Conservation (phyloP, 2,329 filamentous ascomycete species). For the Cadophora malorum region DNA sequence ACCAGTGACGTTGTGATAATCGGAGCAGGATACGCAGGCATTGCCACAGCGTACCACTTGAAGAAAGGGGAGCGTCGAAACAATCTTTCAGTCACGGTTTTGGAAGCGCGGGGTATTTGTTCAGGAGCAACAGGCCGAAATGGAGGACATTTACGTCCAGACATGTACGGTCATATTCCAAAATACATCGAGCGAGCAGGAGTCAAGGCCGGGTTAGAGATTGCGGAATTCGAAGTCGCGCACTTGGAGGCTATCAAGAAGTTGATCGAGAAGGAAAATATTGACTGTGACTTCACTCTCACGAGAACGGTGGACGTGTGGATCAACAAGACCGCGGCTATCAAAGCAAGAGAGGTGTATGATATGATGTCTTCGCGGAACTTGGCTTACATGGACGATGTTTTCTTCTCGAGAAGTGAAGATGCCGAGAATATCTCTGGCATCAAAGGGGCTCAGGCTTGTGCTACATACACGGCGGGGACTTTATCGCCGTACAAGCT, state of each 20-base stretch:
- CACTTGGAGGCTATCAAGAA: slow-evolving; percentile 50
- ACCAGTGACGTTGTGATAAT: slow-evolving; percentile 39
- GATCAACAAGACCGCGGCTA: slow-evolving; percentile 42
- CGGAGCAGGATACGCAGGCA: slow-evolving; percentile 38
- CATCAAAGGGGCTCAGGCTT: slow-evolving; percentile 38
- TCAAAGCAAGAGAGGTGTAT: slow-evolving; percentile 25
- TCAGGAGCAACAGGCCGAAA: slow-evolving; percentile 53
- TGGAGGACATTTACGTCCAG: slow-evolving; percentile 53
- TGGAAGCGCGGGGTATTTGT: slow-evolving; percentile 50
- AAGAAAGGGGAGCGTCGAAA: slow-evolving; percentile 18
- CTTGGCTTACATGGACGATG: slow-evolving; percentile 30
- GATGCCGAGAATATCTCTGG: slow-evolving; percentile 36
- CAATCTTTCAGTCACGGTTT: slow-evolving; percentile 44
- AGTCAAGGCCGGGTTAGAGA: slow-evolving; percentile 46
- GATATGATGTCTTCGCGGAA: slow-evolving; percentile 30
- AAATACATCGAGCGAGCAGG: slow-evolving; percentile 46
- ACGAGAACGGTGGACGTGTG: slow-evolving; percentile 49
- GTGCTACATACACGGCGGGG: slow-evolving; percentile 36
- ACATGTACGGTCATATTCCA: slow-evolving; percentile 48
- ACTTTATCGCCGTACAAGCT: slow-evolving; percentile 65
- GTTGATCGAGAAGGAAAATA: slow-evolving; percentile 48
- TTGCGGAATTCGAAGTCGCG: slow-evolving; percentile 49
- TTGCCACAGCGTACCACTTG: slow-evolving; percentile 33
- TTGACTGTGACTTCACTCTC: slow-evolving; percentile 52
- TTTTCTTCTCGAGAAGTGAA: slow-evolving; percentile 24